Conservation (phyloP, 1,139 yeast species). For the Debaryomyces sp. region DNA sequence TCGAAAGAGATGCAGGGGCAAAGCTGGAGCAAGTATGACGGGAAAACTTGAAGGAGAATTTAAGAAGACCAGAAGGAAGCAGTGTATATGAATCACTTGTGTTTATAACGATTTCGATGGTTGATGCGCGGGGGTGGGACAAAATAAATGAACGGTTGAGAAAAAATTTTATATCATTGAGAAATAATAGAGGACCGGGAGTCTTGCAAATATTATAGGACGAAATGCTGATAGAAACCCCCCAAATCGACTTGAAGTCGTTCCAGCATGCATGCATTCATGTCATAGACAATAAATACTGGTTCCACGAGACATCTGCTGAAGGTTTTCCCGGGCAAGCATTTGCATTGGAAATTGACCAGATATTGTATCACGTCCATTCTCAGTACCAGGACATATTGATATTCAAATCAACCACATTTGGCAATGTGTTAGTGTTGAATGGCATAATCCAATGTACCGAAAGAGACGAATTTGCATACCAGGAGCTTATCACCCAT, state of each 20-base stretch:
- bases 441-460: slow-evolving; percentile 90
- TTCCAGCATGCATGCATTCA: slow-evolving; percentile 33
- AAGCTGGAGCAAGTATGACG: not conserved
- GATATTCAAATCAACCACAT: slow-evolving; percentile 71
- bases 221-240: slow-evolving; percentile 6
- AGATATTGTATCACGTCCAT: slow-evolving; percentile 38
- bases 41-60: not conserved
- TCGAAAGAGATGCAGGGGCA: not conserved
- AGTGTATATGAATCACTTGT: not conserved
- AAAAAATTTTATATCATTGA: not conserved
- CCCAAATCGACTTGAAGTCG: slow-evolving; percentile 16
- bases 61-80: not conserved
- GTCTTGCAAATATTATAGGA: not conserved
- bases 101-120: not conserved
- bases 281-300: slow-evolving; percentile 28
- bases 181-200: not conserved
- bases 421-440: slow-evolving; percentile 82
- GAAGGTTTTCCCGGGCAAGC: slow-evolving; percentile 49
- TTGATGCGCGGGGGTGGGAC: not conserved
- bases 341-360: slow-evolving; percentile 39
- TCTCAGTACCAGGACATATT: slow-evolving; percentile 53
- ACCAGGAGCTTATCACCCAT: slow-evolving; percentile 88
- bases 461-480: slow-evolving; percentile 87
- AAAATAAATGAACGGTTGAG: not conserved
- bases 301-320: slow-evolving; percentile 45